These are phyloP conservation scores for Candida nitratophila DNA, from an alignment of 805 yeast genomes.

Conservation along the genomic window DNA sequence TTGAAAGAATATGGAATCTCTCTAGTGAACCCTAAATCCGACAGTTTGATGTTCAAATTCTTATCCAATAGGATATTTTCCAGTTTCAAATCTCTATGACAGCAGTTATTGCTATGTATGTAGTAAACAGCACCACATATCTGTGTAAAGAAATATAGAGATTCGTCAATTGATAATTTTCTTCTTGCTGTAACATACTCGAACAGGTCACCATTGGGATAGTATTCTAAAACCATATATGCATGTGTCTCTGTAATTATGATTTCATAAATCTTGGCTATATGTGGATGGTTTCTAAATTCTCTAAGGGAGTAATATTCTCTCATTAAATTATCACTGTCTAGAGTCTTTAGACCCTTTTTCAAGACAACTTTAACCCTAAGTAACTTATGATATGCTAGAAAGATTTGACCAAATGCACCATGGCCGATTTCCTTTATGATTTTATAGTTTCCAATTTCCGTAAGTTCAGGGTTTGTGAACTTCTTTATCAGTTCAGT, in stretches of 20 bases:
- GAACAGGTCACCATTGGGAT: constrained; percentile 74
- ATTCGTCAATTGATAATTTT: constrained; percentile 43
- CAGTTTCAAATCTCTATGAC: constrained; percentile 79
- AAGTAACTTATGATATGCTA: constrained; percentile 73
- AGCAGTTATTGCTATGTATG: constrained; percentile 69
- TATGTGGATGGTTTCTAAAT: constrained; percentile 66
- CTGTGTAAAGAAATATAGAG: constrained; percentile 53
- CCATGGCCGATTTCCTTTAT: constrained; percentile 81
- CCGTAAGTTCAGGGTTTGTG: constrained; percentile 37
- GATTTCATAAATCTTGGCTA: constrained; percentile 80
- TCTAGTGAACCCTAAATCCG: constrained; percentile 93
- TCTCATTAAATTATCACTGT: constrained; percentile 75
- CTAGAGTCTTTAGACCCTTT: constrained; percentile 42
- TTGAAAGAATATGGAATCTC: constrained; percentile 38
- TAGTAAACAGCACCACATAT: constrained; percentile 60
- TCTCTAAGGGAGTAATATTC: constrained; percentile 87
- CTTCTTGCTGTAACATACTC: constrained; percentile 52
- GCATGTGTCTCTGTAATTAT: constrained; percentile 72
- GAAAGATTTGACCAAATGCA: constrained; percentile 83
- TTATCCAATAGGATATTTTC: constrained; percentile 67
- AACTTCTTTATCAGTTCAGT: constrained; percentile 30
- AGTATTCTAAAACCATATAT: constrained; percentile 88
- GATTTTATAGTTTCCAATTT: constrained; percentile 77
- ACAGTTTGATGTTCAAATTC: constrained; percentile 58
- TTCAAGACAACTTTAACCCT: constrained; percentile 78